Evolutionary conservation across 805 yeast species (phyloP).

Genomic region (Suhomyces sp.): DNA sequence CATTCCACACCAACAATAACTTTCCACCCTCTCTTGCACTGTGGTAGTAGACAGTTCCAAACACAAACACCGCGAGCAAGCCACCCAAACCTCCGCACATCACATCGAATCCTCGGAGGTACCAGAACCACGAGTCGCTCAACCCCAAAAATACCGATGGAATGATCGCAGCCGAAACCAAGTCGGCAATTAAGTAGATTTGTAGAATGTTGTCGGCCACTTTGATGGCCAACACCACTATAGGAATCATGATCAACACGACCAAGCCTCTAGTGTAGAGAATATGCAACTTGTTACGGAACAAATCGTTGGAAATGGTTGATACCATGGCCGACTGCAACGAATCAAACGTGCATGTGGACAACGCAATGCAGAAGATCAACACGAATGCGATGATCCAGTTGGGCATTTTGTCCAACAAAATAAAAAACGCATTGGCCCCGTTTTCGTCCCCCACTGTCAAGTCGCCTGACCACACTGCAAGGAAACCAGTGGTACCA

Average conservation of each 20-base stretch:
- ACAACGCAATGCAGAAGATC: constrained; percentile 67
- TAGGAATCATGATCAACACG: constrained; percentile 77
- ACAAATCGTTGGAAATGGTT: constrained; percentile 83
- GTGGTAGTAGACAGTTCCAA: constrained; percentile 77
- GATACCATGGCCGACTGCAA: constrained; percentile 87
- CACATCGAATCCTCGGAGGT: constrained; percentile 74
- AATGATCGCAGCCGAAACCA: constrained; percentile 81
- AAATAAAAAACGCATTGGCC: constrained; percentile 65
- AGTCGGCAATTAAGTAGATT: constrained; percentile 86
- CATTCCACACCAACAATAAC: constrained; percentile 71
- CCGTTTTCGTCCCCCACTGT: constrained; percentile 54
- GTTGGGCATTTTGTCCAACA: constrained; percentile 68
- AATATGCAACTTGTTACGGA: constrained; percentile 73
- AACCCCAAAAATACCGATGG: constrained; percentile 83
- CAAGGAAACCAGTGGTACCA: constrained; percentile 82
- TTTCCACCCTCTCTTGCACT: constrained; percentile 74
- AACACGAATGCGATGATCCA: constrained; percentile 86
- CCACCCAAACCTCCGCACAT: constrained; percentile 85
- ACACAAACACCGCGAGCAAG: constrained; percentile 71
- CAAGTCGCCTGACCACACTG: constrained; percentile 84
- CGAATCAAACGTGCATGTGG: constrained; percentile 88
- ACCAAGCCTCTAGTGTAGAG: constrained; percentile 69
- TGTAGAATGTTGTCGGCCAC: constrained; percentile 81
- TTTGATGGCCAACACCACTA: constrained; percentile 76
- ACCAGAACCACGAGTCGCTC: constrained; percentile 57